These are phyloP conservation scores for Alternaria incomplexa DNA, from an alignment of 2,329 filamentous ascomycete genomes.

Conservation along the genomic window DNA sequence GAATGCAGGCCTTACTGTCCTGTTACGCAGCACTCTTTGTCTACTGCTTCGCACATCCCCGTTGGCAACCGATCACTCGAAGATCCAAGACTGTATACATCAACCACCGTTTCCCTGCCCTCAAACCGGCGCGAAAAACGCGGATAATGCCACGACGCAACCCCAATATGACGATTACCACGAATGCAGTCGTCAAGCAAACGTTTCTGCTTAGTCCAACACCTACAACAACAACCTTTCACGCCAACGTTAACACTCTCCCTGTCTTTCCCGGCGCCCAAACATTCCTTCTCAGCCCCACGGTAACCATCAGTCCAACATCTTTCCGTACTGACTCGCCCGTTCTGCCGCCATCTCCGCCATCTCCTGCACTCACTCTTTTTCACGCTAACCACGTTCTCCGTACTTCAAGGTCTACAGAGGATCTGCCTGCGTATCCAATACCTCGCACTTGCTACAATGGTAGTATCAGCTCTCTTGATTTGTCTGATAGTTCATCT, in stretches of 20 bases:
- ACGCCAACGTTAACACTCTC: background rate
- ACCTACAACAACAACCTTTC: background rate
- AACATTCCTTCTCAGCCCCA: slow-evolving; percentile 7
- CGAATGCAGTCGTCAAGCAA: background rate
- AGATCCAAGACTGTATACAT: background rate
- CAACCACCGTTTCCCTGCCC: background rate
- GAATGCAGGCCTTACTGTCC: background rate
- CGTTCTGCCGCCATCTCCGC: background rate
- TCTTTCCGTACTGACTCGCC: slow-evolving; percentile 1
- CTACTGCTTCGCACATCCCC: background rate
- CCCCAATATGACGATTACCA: background rate
- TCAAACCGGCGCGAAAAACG: too few relatives aligned
- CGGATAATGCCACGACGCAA: background rate
- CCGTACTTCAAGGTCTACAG: background rate
- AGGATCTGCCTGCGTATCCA: background rate
- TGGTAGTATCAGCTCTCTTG: background rate
- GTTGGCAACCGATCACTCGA: background rate
- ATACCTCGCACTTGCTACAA: background rate
- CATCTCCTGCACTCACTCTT: background rate
- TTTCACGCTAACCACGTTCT: background rate
- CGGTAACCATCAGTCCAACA: background rate
- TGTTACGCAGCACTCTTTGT: background rate
- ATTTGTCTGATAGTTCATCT: background rate
- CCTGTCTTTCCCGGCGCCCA: background rate
- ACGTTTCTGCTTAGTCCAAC: slow-evolving; percentile 9